Base-by-base conservation (phyloP, 768 basidiomycete species). In the Pleurotus ostreatus region DNA sequence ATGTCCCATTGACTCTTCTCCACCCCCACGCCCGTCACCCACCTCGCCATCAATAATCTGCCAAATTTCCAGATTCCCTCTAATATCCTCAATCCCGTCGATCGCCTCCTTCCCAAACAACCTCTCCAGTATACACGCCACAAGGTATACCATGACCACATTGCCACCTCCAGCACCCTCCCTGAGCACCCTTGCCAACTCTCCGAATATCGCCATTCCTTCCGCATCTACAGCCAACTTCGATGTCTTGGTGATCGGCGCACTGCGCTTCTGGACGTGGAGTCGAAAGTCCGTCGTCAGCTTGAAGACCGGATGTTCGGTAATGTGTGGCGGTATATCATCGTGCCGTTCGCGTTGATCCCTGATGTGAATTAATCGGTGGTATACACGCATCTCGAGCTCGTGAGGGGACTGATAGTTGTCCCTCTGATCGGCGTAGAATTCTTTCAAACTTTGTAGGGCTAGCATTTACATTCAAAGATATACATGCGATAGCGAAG, bases 321-420 rank as follows among this genome's bases (percentile, higher is more conserved):
- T 79, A 59, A 98, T 83, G 37, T 80, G 65, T 2, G 74, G 70
- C 0, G 94, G 86, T 38, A 94, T 84, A 62, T 79, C 84, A 63
- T 86, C 91, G 63, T 78, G 84, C 7, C 83, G 88, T 64, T 89
- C 89, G 59, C 71, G 81, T 63, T 89, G 88, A 68, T 94, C 90
- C 25, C 92, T 86, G 44, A 98, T 88, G 63, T 97, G 93, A 25
- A 91, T 87, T 26, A 98, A 82, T 46, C 95, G 85, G 66, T 95
- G 92, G 71, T 98, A 99, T 1, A 97, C 86, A 30, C 92, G 86
- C 85, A 99, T 97, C 70, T 99, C 96, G 46, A 98, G 81, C 65
- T 98, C 95, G 39, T 88, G 89, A 0, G 88, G 84, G 8, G 88
- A 89, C 62, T 85, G 72, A 58, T 87, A 86, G 41, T 74, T 71